Percentiles rank a stretch among this genome's conserved stretches.
Conservation (phyloP, 2,329 filamentous ascomycete species). For the Ophiostoma quercus region DNA sequence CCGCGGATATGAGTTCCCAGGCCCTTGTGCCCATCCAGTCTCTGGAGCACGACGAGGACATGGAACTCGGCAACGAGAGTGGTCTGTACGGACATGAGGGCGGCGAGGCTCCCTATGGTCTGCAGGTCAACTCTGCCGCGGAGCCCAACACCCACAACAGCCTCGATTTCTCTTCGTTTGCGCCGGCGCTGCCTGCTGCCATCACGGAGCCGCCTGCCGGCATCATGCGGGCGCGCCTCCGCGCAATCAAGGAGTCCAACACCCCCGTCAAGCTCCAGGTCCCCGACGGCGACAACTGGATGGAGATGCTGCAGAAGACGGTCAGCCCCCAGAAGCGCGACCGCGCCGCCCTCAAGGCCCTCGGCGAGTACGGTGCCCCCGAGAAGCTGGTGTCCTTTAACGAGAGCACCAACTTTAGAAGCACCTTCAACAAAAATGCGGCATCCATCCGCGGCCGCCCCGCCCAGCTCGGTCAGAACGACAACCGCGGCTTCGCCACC, state of each 20-base stretch:
- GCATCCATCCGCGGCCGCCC: constrained; percentile 33
- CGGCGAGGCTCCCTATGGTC: constrained; percentile 74
- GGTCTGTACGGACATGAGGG: constrained; percentile 60
- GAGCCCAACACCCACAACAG: constrained; percentile 46
- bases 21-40: constrained; percentile 49
- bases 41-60: constrained; percentile 58
- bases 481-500: constrained; percentile 68
- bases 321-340: constrained; percentile 92
- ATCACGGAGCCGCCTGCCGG: constrained; percentile 53
- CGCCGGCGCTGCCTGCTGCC: constrained; percentile 43
- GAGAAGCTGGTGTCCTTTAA: constrained; percentile 41
- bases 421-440: constrained; percentile 32
- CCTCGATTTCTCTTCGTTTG: constrained; percentile 44
- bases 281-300: constrained; percentile 77
- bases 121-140: constrained; percentile 67
- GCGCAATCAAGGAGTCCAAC: constrained; percentile 55
- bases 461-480: constrained; percentile 34
- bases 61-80: constrained; percentile 72
- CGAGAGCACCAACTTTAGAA: constrained; percentile 30
- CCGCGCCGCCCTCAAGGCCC: constrained; percentile 61
- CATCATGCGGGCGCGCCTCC: constrained; percentile 58
- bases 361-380: constrained; percentile 54
- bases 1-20: constrained; percentile 68
- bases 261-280: constrained; percentile 57
- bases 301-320: constrained; percentile 86